Conservation (phyloP, 139 green algal genomes). For the Chlorella ohadii region DNA sequence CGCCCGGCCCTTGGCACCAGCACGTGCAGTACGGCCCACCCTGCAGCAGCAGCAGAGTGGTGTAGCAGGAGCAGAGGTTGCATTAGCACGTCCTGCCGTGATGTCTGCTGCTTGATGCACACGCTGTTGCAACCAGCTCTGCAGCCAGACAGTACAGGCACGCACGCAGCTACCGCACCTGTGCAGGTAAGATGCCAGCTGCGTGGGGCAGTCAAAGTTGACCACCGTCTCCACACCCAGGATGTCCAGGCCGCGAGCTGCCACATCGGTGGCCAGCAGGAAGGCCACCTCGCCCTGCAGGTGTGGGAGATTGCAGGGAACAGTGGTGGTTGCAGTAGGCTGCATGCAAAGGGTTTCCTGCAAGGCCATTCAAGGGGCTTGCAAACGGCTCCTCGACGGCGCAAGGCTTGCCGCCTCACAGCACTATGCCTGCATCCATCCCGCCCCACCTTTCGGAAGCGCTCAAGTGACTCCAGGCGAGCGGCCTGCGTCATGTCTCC, state of each 20-base stretch:
- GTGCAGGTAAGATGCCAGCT: slow-evolving; percentile 52
- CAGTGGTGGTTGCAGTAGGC: too few relatives aligned
- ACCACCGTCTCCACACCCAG: slow-evolving; percentile 85
- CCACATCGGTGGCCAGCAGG: slow-evolving; percentile 92
- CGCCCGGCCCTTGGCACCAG: slow-evolving; percentile 80
- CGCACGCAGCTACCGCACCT: background rate
- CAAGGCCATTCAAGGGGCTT: too few relatives aligned
- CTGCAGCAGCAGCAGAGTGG: slow-evolving; percentile 11
- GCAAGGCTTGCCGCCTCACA: too few relatives aligned
- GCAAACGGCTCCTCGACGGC: too few relatives aligned
- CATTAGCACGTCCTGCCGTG: too few relatives aligned
- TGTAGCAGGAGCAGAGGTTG: too few relatives aligned
- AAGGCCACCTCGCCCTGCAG: slow-evolving; percentile 68
- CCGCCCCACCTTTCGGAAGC: slow-evolving; percentile 66
- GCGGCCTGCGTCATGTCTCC: slow-evolving; percentile 94
- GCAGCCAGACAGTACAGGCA: too few relatives aligned
- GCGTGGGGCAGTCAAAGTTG: slow-evolving; percentile 70
- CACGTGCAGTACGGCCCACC: slow-evolving; percentile 93
- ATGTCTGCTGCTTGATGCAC: too few relatives aligned
- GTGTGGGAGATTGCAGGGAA: too few relatives aligned
- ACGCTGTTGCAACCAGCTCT: too few relatives aligned
- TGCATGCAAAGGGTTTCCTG: too few relatives aligned
- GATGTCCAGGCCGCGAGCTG: slow-evolving; percentile 96
- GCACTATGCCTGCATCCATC: too few relatives aligned
- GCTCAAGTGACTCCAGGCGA: slow-evolving; percentile 88